phyloP scores from a whole-genome alignment of 176 grass and related monocot species.

The Phyllostachys edulis region DNA sequence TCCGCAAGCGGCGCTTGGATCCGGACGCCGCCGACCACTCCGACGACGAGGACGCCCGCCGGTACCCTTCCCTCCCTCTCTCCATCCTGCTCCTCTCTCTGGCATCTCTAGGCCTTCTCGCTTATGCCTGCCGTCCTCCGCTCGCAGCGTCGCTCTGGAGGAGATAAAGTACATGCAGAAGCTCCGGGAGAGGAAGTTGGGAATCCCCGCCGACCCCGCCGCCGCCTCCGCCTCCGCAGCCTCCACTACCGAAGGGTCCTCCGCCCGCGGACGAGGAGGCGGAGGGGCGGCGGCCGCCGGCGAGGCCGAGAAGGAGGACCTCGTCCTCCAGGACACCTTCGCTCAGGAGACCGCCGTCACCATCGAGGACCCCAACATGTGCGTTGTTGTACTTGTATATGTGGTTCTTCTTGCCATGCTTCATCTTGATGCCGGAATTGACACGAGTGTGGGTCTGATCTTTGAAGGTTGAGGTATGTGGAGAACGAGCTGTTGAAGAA shows the following conservation, averaged over 20 bases:
- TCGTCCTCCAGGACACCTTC: slow-evolving; percentile 93
- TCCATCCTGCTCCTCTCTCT: neutral
- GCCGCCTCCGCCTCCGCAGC: slow-evolving; percentile 5
- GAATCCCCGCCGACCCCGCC: slow-evolving; percentile 46
- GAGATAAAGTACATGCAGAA: slow-evolving; percentile 71
- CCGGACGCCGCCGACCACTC: slow-evolving; percentile 47
- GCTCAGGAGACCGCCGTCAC: slow-evolving; percentile 96
- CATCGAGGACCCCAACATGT: slow-evolving; percentile 97
- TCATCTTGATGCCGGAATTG: neutral
- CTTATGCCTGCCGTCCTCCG: neutral
- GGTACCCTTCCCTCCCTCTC: slow-evolving; percentile 10
- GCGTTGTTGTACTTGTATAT: neutral
- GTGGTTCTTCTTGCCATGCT: neutral
- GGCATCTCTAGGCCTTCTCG: neutral
- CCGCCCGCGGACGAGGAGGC: neutral
- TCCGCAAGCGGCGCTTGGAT: slow-evolving; percentile 64
- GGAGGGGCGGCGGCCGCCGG: neutral
- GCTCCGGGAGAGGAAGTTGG: slow-evolving; percentile 60
- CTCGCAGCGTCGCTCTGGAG: slow-evolving; percentile 54
- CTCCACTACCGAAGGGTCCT: slow-evolving; percentile 11
- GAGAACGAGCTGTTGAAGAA: slow-evolving; percentile 80
- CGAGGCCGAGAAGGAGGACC: slow-evolving; percentile 66
- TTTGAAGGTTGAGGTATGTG: slow-evolving; percentile 88
- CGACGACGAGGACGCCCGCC: slow-evolving; percentile 59
- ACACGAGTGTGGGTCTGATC: neutral